Evolutionary conservation across 2,329 filamentous ascomycete species (phyloP).

Genomic region (Cryoendolithus antarcticus): DNA sequence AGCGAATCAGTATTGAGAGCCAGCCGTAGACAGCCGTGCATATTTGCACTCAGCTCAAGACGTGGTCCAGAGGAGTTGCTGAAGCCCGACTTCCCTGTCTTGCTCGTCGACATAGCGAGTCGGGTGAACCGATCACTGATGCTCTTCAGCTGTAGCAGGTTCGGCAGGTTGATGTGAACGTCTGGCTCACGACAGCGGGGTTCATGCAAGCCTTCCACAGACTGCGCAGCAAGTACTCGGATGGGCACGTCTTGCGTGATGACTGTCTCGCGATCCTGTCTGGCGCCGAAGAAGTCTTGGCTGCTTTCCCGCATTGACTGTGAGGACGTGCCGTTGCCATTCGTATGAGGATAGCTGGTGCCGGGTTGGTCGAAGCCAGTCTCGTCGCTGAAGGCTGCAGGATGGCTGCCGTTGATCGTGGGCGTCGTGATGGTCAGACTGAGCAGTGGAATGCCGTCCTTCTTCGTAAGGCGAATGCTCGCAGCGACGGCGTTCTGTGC

Average conservation of each 20-base stretch:
- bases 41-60: conserved; percentile 81
- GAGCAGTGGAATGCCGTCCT: conserved; percentile 73
- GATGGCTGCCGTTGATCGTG: conserved; percentile 43
- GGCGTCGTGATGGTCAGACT: conserved; percentile 81
- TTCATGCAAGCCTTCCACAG: conserved; percentile 84
- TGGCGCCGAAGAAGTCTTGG: conserved; percentile 31
- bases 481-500: conserved; percentile 71
- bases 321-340: conserved; percentile 8
- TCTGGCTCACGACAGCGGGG: conserved; percentile 83
- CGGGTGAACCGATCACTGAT: conserved; percentile 94
- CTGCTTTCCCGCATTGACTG: conserved; percentile 15
- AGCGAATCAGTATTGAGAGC: conserved; percentile 73
- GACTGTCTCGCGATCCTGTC: conserved; percentile 71
- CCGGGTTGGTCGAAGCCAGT: conserved; percentile 17
- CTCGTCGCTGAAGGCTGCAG: conserved; percentile 12
- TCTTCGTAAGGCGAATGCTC: conserved; percentile 82
- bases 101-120: conserved; percentile 46
- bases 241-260: conserved; percentile 96
- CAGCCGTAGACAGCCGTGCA: conserved; percentile 76
- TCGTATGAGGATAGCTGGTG: conserved; percentile 19
- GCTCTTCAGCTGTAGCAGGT: conserved; percentile 76
- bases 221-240: conserved; percentile 68
- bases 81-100: conserved; percentile 23
- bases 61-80: conserved; percentile 39
- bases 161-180: conserved; percentile 83